These are phyloP conservation scores for Rutstroemia sp. DNA, from an alignment of 2,329 filamentous ascomycete species.

Conservation along the genomic window DNA sequence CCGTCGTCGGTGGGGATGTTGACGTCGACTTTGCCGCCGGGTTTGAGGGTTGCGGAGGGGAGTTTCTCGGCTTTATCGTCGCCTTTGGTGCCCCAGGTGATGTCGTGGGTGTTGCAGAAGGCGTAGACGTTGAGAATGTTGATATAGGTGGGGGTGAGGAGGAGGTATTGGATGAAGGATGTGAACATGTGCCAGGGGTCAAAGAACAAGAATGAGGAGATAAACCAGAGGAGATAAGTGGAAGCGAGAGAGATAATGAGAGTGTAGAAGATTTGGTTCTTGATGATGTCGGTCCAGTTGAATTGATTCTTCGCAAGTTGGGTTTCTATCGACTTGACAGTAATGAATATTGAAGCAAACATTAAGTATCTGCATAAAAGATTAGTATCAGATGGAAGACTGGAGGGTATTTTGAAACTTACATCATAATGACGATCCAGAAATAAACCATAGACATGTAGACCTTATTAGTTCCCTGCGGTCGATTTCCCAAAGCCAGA, in stretches of 20 bases:
- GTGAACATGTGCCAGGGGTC: conserved; percentile 99
- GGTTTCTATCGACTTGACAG: conserved; percentile 72
- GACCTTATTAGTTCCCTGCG: conserved; percentile 84
- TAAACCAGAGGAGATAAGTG: conserved; percentile 87
- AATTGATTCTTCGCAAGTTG: conserved; percentile 67
- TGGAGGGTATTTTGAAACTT: conserved; percentile 30
- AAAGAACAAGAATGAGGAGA: conserved; percentile 93
- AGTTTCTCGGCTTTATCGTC: conserved; percentile 85
- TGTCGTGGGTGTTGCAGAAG: conserved; percentile 98
- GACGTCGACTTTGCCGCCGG: conserved; percentile 58
- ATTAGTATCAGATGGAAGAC: conserved; percentile 10
- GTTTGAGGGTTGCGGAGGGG: conserved; percentile 82
- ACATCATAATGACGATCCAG: conserved; percentile 93
- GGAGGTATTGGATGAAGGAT: conserved; percentile 82
- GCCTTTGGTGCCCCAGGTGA: conserved; percentile 97
- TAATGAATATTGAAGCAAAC: conserved; percentile 92
- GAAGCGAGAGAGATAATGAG: conserved; percentile 81
- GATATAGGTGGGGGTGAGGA: conserved; percentile 86
- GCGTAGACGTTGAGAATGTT: conserved; percentile 97
- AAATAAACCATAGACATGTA: conserved; percentile 99
- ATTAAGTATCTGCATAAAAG: conserved; percentile 61
- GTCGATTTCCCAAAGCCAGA: conserved; percentile 85
- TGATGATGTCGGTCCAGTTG: conserved; percentile 80
- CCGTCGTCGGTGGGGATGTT: conserved; percentile 98
- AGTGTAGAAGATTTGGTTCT: conserved; percentile 81